phyloP scores from a whole-genome alignment of 768 basidiomycete genomes.

The Suillus tomentosus region DNA sequence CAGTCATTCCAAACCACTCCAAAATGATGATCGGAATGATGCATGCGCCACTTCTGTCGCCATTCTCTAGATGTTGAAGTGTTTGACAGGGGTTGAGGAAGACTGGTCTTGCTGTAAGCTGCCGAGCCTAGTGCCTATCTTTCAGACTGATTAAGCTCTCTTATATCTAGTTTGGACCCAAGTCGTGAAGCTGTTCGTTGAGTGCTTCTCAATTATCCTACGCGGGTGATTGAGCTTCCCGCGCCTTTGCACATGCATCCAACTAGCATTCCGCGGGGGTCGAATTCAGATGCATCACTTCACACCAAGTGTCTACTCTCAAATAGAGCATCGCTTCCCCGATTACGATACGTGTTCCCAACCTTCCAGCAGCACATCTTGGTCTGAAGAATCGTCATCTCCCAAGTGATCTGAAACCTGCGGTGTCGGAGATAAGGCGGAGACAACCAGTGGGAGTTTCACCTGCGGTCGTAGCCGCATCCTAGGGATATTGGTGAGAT shows the following conservation, averaged over 20 bases:
- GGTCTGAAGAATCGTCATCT: conserved; percentile 16
- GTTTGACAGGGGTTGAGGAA: not conserved
- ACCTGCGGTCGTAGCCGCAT: conserved; percentile 24
- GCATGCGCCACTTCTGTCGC: not conserved
- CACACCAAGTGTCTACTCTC: conserved; percentile 3
- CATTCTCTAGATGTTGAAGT: not conserved
- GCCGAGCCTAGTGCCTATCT: not conserved
- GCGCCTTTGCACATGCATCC: too few relatives aligned
- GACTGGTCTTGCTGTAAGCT: not conserved
- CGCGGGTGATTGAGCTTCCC: too few relatives aligned
- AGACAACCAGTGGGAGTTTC: conserved; percentile 30
- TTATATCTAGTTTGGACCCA: too few relatives aligned
- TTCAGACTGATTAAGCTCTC: too few relatives aligned
- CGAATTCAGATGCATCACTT: conserved; percentile 22
- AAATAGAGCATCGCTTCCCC: not conserved
- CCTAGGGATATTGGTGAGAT: conserved; percentile 14
- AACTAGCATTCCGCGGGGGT: not conserved
- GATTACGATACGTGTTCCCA: conserved; percentile 25
- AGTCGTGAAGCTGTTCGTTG: too few relatives aligned
- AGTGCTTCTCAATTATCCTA: too few relatives aligned
- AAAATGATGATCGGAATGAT: not conserved
- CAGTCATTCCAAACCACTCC: not conserved
- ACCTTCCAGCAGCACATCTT: conserved; percentile 18
- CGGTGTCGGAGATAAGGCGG: conserved; percentile 6
- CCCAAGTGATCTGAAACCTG: conserved; percentile 19